Evolutionary conservation across 2,329 filamentous ascomycete genomes (phyloP).

Genomic region (Colletotrichum sp.): DNA sequence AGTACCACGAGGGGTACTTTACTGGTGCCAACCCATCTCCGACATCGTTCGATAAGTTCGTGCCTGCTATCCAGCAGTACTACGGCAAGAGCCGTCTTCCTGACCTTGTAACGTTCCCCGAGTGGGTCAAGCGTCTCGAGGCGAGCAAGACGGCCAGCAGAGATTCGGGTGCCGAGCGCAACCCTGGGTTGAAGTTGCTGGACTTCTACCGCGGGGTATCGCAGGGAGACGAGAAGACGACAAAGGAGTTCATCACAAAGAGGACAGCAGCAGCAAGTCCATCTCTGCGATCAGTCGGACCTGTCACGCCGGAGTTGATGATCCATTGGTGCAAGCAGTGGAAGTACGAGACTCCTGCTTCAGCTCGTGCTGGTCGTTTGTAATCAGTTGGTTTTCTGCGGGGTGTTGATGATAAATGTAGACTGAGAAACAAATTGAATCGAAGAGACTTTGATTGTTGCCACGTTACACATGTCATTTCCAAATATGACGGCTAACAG

Average conservation of each 20-base stretch:
- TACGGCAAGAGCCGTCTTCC: constrained; percentile 41
- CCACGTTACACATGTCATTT: not conserved
- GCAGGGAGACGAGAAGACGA: not conserved
- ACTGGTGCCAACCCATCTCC: constrained; percentile 41
- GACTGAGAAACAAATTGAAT: not conserved
- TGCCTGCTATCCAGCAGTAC: constrained; percentile 42
- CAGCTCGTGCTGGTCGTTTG: not conserved
- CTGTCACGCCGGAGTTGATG: constrained; percentile 51
- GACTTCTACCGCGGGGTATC: constrained; percentile 46
- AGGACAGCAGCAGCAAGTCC: constrained; percentile 43
- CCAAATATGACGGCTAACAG: rapidly evolving
- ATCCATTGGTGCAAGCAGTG: constrained; percentile 54
- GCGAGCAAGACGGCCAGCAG: constrained; percentile 37
- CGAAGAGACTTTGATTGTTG: not conserved
- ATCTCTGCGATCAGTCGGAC: constrained; percentile 43
- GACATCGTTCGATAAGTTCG: constrained; percentile 44
- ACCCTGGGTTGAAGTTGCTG: constrained; percentile 57
- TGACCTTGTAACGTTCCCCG: constrained; percentile 42
- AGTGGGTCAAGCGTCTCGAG: constrained; percentile 53
- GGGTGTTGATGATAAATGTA: not conserved
- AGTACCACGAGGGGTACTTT: constrained; percentile 14
- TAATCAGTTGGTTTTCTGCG: not conserved
- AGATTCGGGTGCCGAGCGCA: constrained; percentile 40
- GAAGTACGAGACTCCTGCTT: constrained; percentile 29
- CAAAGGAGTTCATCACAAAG: constrained; percentile 43